phyloP scores from a whole-genome alignment of 2,329 filamentous ascomycete genomes.

The Neospermospora avenae region DNA sequence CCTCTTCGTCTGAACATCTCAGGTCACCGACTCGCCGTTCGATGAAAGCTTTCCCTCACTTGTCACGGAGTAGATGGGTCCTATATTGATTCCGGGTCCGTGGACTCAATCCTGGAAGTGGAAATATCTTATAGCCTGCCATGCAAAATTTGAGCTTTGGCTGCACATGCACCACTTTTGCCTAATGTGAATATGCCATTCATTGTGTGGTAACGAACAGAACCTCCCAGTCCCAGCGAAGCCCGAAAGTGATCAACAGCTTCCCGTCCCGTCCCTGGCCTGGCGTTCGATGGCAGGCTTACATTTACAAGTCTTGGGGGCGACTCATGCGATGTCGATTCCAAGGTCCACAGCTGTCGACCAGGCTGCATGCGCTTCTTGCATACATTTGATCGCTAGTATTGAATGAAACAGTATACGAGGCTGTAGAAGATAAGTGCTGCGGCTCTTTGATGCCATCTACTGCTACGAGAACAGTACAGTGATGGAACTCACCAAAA shows the following conservation, averaged over 20 bases:
- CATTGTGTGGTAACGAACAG: neutral
- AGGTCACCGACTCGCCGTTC: neutral
- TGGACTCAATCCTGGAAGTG: neutral
- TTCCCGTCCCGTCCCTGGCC: neutral
- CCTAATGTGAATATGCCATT: neutral
- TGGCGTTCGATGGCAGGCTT: neutral
- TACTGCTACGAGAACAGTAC: too few relatives aligned
- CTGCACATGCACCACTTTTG: neutral
- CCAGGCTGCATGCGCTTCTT: neutral
- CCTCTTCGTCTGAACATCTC: neutral
- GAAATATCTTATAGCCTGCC: neutral
- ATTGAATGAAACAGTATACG: neutral
- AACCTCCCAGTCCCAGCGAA: neutral
- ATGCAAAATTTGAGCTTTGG: neutral
- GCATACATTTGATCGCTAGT: neutral
- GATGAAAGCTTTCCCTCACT: neutral
- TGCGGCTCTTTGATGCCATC: too few relatives aligned
- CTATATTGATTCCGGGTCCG: neutral
- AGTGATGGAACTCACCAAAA: too few relatives aligned
- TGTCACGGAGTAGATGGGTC: neutral
- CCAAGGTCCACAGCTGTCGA: neutral
- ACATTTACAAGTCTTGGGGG: neutral
- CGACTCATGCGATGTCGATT: neutral
- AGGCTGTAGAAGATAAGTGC: too few relatives aligned
- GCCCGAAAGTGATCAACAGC: neutral